Percentiles rank a stretch among this genome's conserved stretches.
These are phyloP conservation scores for Solanum virginianum DNA, from an alignment of 257 asterid species.

Conservation along the genomic window DNA sequence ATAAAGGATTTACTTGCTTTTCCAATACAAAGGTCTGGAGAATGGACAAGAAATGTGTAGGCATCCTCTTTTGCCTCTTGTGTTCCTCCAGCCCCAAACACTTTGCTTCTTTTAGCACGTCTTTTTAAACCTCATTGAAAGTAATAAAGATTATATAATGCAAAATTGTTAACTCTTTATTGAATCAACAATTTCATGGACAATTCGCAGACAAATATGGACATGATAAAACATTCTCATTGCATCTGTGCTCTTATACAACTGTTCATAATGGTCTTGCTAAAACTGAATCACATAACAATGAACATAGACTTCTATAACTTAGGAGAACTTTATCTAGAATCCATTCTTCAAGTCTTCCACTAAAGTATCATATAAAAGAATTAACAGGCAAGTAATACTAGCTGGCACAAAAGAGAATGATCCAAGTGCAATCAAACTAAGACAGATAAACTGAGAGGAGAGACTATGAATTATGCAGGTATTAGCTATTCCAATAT, in stretches of 20 bases:
- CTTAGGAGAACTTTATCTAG: neutral
- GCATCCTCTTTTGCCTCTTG: neutral
- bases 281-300: neutral
- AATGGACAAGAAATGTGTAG: neutral
- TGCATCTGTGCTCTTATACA: neutral
- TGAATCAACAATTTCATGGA: neutral
- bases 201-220: neutral
- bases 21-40: neutral
- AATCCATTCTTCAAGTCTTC: neutral
- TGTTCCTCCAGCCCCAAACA: neutral
- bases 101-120: neutral
- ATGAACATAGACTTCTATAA: neutral
- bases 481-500: neutral
- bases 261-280: neutral
- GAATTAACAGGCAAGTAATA: neutral
- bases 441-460: neutral
- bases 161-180: neutral
- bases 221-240: neutral
- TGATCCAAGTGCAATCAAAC: neutral
- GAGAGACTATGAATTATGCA: neutral
- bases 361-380: neutral
- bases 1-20: neutral
- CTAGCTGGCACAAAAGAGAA: neutral
- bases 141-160: neutral
- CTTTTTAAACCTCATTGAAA: neutral